phyloP scores from a whole-genome alignment of 805 yeast genomes.

The Ogataea nonfermentans region DNA sequence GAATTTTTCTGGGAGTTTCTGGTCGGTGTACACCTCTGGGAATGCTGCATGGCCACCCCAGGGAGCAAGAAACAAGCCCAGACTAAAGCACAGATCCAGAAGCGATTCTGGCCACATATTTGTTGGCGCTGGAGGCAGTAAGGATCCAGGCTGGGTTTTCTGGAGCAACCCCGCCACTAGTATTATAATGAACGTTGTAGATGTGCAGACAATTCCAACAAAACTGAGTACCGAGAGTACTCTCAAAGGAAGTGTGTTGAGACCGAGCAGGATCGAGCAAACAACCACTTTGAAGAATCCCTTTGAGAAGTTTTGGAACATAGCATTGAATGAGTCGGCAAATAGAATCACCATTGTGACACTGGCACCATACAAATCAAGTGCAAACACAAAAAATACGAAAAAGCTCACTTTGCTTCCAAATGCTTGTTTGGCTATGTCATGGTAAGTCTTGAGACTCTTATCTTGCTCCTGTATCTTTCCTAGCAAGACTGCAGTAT shows the following conservation, averaged over 20 bases:
- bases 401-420: conserved; percentile 44
- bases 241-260: conserved; percentile 70
- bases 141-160: conserved; percentile 67
- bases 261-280: conserved; percentile 39
- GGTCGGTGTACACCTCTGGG: conserved; percentile 70
- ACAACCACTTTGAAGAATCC: conserved; percentile 42
- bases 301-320: conserved; percentile 43
- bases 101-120: conserved; percentile 59
- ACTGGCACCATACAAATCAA: conserved; percentile 63
- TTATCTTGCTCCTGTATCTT: conserved; percentile 41
- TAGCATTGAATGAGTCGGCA: conserved; percentile 54
- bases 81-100: conserved; percentile 52
- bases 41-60: conserved; percentile 86
- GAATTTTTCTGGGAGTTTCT: conserved; percentile 64
- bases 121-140: conserved; percentile 61
- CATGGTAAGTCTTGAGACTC: conserved; percentile 52
- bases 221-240: conserved; percentile 67
- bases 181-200: conserved; percentile 58
- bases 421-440: conserved; percentile 50
- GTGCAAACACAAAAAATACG: conserved; percentile 48
- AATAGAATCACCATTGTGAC: conserved; percentile 57
- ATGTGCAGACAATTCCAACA: conserved; percentile 69
- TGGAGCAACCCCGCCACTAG: conserved; percentile 64
- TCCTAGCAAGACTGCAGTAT: conserved; percentile 56
- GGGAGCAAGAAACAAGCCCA: conserved; percentile 74